Conservation (phyloP, 1,139 yeast genomes). For the Pichia cactophila region DNA sequence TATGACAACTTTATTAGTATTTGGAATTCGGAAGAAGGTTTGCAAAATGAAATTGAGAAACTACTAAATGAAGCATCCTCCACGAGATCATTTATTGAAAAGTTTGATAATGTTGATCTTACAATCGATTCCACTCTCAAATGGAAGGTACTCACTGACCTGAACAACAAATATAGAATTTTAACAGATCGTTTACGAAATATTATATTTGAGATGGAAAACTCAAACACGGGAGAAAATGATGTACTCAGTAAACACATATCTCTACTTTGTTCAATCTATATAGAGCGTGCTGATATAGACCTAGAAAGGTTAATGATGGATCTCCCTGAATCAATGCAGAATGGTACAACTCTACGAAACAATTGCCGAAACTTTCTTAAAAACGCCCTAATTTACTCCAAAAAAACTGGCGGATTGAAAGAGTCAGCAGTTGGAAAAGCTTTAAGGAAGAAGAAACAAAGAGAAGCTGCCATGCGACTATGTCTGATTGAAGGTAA, state of each 20-base stretch:
- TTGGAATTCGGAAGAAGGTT: constrained; percentile 17
- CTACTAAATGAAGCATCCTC: constrained; percentile 39
- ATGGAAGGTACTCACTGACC: constrained; percentile 38
- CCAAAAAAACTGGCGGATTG: constrained; percentile 44
- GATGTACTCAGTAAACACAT: constrained; percentile 30
- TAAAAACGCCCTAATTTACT: constrained; percentile 40
- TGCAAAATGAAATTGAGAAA: constrained; percentile 21
- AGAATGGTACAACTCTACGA: constrained; percentile 29
- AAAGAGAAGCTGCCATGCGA: constrained; percentile 40
- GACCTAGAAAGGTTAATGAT: constrained; percentile 43
- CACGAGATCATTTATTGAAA: constrained; percentile 37
- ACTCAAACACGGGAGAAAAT: constrained; percentile 25
- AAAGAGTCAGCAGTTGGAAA: constrained; percentile 42
- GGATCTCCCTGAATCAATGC: constrained; percentile 25
- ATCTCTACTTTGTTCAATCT: constrained; percentile 36
- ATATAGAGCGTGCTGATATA: constrained; percentile 45
- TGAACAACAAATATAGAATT: constrained; percentile 33
- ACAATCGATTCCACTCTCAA: constrained; percentile 18
- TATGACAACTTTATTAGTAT: constrained; percentile 24
- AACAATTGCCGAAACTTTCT: constrained; percentile 37
- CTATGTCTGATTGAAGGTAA: constrained; percentile 41
- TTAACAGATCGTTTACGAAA: constrained; percentile 33
- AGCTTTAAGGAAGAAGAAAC: constrained; percentile 34
- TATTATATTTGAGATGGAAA: constrained; percentile 21
- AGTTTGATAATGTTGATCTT: constrained; percentile 26